A percentile compares a stretch with the other conserved stretches of the same genome.
These are phyloP conservation scores for Neospermospora avenae DNA, from an alignment of 2,329 filamentous ascomycete species.

Conservation along the genomic window DNA sequence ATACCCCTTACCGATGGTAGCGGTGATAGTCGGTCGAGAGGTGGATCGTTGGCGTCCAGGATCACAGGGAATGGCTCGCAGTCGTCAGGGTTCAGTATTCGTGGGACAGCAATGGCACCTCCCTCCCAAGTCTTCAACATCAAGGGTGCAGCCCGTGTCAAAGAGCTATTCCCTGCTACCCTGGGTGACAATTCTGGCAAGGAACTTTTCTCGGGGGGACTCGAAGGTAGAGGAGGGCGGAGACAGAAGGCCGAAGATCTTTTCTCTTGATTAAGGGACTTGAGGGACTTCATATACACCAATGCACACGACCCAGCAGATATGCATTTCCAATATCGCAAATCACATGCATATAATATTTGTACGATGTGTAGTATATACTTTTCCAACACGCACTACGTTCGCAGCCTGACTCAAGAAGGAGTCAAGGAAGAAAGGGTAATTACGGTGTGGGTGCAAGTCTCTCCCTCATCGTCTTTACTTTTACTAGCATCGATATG, in stretches of 20 bases:
- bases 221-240: slow-evolving; percentile 54
- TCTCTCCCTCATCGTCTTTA: not conserved
- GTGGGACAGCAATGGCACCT: slow-evolving; percentile 50
- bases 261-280: slow-evolving; percentile 51
- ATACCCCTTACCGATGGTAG: slow-evolving; percentile 48
- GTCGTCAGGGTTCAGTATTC: slow-evolving; percentile 52
- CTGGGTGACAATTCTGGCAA: slow-evolving; percentile 61
- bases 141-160: slow-evolving; percentile 59
- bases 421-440: not conserved
- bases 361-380: not conserved
- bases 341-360: too few relatives aligned
- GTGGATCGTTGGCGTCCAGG: slow-evolving; percentile 22
- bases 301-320: too few relatives aligned
- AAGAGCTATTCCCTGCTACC: slow-evolving; percentile 68
- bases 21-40: slow-evolving; percentile 29
- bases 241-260: slow-evolving; percentile 71
- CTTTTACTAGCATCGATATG: not conserved
- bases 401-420: not conserved
- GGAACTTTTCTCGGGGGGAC: slow-evolving; percentile 63
- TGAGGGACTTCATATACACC: not conserved
- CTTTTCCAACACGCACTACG: not conserved
- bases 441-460: not conserved
- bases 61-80: slow-evolving; percentile 30
- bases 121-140: slow-evolving; percentile 56
- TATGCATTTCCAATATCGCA: not conserved